Conservation (phyloP, 805 yeast genomes). For the Peterozyma xylosa region DNA sequence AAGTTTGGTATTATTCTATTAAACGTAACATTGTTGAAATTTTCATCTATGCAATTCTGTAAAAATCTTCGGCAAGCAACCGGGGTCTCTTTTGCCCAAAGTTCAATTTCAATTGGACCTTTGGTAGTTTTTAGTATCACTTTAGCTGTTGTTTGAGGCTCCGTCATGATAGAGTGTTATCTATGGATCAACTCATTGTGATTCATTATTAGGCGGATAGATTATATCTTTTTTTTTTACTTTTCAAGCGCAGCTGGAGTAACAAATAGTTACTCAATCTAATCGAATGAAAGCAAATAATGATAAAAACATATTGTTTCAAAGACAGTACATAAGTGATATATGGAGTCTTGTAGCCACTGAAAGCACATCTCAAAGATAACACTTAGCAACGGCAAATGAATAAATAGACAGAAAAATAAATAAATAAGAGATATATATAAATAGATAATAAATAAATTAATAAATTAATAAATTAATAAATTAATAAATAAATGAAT, state of each 20-base stretch:
- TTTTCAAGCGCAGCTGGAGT: no score
- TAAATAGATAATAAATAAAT: conserved; percentile 1
- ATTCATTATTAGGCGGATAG: background rate
- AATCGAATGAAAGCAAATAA: no score
- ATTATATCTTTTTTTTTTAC: conserved; percentile 8
- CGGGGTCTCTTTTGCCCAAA: conserved; percentile 69
- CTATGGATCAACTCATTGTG: background rate
- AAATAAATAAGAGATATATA: background rate
- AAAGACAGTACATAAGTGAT: no score
- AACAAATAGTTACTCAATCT: no score
- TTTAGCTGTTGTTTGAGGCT: conserved; percentile 54
- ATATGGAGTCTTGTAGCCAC: no score
- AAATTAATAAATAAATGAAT: conserved; percentile 3
- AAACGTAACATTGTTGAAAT: conserved; percentile 34
- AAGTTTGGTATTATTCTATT: conserved; percentile 26
- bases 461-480: conserved; percentile 1
- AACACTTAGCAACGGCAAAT: background rate
- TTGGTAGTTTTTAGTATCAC: conserved; percentile 49
- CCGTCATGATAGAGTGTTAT: conserved; percentile 13
- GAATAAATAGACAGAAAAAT: no score
- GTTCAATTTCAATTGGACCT: conserved; percentile 51
- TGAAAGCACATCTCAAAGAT: background rate
- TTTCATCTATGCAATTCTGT: conserved; percentile 35
- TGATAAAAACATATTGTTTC: no score
- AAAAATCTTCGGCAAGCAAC: conserved; percentile 37